Base-by-base conservation (phyloP, 2,329 filamentous ascomycete genomes). In the Exophiala spinifera region DNA sequence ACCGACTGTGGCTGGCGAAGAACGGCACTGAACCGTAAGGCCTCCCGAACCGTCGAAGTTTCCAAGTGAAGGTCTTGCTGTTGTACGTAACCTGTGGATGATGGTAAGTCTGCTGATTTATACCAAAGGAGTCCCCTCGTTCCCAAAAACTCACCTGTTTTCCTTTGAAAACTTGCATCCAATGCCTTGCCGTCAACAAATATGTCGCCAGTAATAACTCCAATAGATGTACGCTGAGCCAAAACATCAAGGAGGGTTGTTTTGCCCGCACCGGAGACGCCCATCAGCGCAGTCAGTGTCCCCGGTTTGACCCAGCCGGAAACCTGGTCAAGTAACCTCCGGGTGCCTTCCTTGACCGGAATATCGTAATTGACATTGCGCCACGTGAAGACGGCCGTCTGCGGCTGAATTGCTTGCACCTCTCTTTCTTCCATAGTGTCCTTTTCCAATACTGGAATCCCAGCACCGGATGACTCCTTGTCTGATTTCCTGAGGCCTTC, bases 1-100 rank as follows among this genome's bases (percentile, higher is more conserved):
- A 89, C 81, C 17, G 84, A 76, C 34, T 81, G 81, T 0, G 91
- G 89, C 64, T 95, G 91, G 49, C 91, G 86, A n/a, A 96, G 82
- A 23, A 92, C 71, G 14, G 91, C 91, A 63, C 85, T 89, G 71
- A 96, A 96, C 61, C 83, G 84, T 23, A 96, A 78, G 8, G 89
- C 88, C 68, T 86, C 84, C 76, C 76, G 55, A 86, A 82, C 63
- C 88, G 80, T 0, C 83, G 67, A 69, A 88, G 82, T 85, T 7
- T 76, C 76, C 55, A 86, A 82, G 63, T 88, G 80, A 0, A 83
- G 67, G 69, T 88, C 83, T 67, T 86, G 82, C 53, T 86, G 84
- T 60, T 86, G 83, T 0, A 85, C 83, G 61, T 95, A 95, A 46
- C 90, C 90, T 37, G 34, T 37, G 0, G 69, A 43, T 11, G 2